These are phyloP conservation scores for Phytopythium ostracodes DNA, from an alignment of 352 stramenopile species.

Conservation along the genomic window DNA sequence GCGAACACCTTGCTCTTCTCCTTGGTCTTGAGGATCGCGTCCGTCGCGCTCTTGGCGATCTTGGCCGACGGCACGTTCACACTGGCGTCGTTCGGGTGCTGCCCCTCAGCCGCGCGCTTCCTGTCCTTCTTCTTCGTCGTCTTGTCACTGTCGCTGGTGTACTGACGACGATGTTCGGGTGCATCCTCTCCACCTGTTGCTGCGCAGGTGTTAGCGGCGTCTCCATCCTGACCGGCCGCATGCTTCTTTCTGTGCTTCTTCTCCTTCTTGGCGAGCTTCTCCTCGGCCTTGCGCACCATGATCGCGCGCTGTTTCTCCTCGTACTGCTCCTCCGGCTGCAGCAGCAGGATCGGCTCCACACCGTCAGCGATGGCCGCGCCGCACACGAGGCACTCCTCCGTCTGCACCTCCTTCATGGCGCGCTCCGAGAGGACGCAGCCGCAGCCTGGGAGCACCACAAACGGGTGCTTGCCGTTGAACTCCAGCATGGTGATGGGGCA, in stretches of 20 bases:
- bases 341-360: slow-evolving; percentile 53
- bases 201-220: background rate
- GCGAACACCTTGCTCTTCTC: slow-evolving; percentile 75
- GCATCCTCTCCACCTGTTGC: background rate
- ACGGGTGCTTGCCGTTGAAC: slow-evolving; percentile 87
- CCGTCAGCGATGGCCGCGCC: slow-evolving; percentile 40
- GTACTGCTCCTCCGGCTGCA: slow-evolving; percentile 59
- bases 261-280: slow-evolving; percentile 47
- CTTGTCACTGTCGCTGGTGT: background rate
- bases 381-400: slow-evolving; percentile 67
- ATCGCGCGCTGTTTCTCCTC: slow-evolving; percentile 36
- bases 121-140: slow-evolving; percentile 23
- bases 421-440: slow-evolving; percentile 89
- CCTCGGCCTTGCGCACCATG: slow-evolving; percentile 39
- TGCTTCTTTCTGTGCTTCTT: slow-evolving; percentile 39
- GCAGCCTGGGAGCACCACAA: slow-evolving; percentile 75
- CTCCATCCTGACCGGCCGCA: background rate
- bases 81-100: slow-evolving; percentile 7
- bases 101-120: slow-evolving; percentile 31
- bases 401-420: slow-evolving; percentile 79
- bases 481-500: slow-evolving; percentile 87
- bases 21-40: slow-evolving; percentile 66
- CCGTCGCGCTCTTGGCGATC: slow-evolving; percentile 53
- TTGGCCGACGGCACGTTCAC: slow-evolving; percentile 21
- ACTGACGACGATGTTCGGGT: background rate